These are phyloP conservation scores for Colletotrichum sp. DNA, from an alignment of 2,329 filamentous ascomycete genomes.

Conservation along the genomic window DNA sequence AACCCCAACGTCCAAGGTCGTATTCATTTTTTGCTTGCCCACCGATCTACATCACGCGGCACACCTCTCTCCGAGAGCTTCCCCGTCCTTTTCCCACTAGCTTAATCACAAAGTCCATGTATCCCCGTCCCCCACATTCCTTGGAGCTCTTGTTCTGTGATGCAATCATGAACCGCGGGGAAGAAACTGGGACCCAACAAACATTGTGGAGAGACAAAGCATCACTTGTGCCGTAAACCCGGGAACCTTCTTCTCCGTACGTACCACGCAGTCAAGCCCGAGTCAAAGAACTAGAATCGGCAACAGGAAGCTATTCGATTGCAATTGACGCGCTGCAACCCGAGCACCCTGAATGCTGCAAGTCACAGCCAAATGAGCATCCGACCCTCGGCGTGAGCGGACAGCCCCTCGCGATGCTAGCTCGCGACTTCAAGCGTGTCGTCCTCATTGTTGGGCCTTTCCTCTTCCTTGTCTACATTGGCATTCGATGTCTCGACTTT, in stretches of 20 bases:
- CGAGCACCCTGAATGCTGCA: not conserved
- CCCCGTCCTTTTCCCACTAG: not conserved
- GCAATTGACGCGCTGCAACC: not conserved
- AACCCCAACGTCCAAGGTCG: not conserved
- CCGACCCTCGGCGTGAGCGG: not conserved
- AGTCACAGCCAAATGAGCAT: not conserved
- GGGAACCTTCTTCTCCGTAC: not conserved
- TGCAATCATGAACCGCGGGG: not conserved
- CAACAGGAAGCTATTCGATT: not conserved
- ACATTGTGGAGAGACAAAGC: not conserved
- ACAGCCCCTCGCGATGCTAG: conserved; percentile 30
- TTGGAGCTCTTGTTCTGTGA: not conserved
- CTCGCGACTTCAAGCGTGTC: conserved; percentile 34
- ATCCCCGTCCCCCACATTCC: not conserved
- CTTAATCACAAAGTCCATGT: not conserved
- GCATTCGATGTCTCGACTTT: conserved; percentile 6
- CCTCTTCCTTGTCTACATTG: conserved; percentile 33
- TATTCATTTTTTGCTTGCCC: not conserved
- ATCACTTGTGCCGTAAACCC: not conserved
- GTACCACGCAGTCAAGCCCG: not conserved
- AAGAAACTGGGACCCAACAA: not conserved
- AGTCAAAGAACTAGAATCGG: not conserved
- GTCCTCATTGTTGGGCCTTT: conserved; percentile 33
- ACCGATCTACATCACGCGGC: not conserved
- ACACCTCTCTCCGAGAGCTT: not conserved